Evolutionary conservation across 2,329 filamentous ascomycete species (phyloP), one percentile per base, ranked within the genome.

Genomic region (Botryotinia calthae): DNA sequence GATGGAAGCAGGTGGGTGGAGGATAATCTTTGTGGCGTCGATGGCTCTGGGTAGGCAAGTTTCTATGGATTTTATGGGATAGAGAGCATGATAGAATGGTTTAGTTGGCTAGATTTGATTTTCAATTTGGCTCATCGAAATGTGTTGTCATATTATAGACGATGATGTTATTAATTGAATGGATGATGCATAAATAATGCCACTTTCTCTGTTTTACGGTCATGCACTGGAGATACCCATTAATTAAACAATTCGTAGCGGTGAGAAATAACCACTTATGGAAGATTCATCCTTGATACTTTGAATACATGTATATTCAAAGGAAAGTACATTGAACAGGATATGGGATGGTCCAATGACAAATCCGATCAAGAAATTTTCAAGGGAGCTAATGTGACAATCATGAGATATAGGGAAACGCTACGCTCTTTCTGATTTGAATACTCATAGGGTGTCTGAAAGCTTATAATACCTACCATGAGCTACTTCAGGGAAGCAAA

Each of bases 331-430:
- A 54, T n/a, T 0, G 9, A n/a, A 14, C 4, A 51, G 1, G 12
- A n/a, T 0, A 7, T n/a, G 25, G 2, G 25, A 54, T 28, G 2
- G 6, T n/a, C 28, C 2, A 4, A n/a, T 54, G 48, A 6, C 4
- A n/a, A 28, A 28, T 18, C 0, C 0, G 18, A 16, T 5, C 12
- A 8, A 18, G 12, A 0, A 8, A 12, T 28, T 54, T 14, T 28
- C 6, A 28, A 28, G 14, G 14, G n/a, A 2, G 1, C 10, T 5
- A 54, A 54, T 54, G 14, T 14, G 6, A 5, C 4, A 28, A n/a
- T 28, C 14, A 0, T 54, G 25, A 2, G 1, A 28, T 8, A 2
- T 28, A 18, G 2, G 2, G 6, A 54, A 54, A 18, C 0, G 6
- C 0, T n/a, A 25, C 4, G 25, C 12, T n/a, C 6, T 22, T 14